Conservation (phyloP, 352 stramenopile species). For the Pythium scleroteichum region DNA sequence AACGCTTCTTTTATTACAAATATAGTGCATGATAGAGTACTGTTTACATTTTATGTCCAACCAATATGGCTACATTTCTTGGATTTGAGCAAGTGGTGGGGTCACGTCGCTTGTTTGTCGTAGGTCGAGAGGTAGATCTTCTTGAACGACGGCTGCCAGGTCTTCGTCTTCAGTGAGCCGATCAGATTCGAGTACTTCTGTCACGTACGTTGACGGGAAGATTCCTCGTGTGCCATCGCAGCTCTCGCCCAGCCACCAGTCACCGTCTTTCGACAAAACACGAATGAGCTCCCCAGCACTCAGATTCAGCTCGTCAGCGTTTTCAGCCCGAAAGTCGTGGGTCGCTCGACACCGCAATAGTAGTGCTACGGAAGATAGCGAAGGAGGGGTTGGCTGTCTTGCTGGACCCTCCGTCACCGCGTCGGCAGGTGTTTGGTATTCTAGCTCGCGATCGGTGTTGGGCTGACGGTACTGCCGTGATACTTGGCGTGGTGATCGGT, state of each 20-base stretch:
- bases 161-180: no score
- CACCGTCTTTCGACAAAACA: constrained; percentile 44
- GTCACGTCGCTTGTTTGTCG: neutral
- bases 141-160: no score
- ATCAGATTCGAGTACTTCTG: constrained; percentile 9
- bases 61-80: constrained; percentile 26
- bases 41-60: constrained; percentile 1
- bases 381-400: constrained; percentile 3
- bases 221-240: constrained; percentile 63
- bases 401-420: neutral
- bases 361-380: neutral
- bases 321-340: constrained; percentile 45
- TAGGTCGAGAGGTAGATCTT: no score
- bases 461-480: constrained; percentile 27
- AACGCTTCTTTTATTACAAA: no score
- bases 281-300: constrained; percentile 53
- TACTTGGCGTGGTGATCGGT: constrained; percentile 28
- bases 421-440: neutral
- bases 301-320: constrained; percentile 54
- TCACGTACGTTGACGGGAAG: constrained; percentile 56
- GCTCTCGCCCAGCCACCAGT: constrained; percentile 66
- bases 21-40: neutral
- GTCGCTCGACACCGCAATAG: constrained; percentile 32
- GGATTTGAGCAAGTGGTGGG: neutral
- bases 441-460: constrained; percentile 2